Percentiles rank a stretch among this genome's conserved stretches.
Evolutionary conservation across 371 early-diverging fungal species (phyloP).

Genomic region (Actinomucor elegans): DNA sequence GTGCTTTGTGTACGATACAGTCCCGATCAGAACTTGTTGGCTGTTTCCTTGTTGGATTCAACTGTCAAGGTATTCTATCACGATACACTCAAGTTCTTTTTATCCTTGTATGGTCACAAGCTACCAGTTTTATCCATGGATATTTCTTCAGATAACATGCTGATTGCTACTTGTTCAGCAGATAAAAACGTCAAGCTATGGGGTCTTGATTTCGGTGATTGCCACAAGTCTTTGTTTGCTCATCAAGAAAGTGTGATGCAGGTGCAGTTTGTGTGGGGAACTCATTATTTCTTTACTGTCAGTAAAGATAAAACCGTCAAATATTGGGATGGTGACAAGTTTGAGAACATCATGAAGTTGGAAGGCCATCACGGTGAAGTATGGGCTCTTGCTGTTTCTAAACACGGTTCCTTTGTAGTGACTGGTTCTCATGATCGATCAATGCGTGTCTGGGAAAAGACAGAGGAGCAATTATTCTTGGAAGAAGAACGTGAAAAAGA

Average conservation of each 20-base stretch:
- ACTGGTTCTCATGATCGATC: conserved; percentile 91
- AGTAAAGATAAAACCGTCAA: conserved; percentile 89
- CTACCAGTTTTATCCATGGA: conserved; percentile 93
- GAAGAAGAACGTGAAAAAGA: conserved; percentile 97
- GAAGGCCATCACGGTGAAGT: conserved; percentile 92
- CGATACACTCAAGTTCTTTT: conserved; percentile 94
- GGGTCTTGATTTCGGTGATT: conserved; percentile 99
- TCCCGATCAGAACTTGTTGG: conserved; percentile 84
- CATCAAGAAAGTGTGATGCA: conserved; percentile 91
- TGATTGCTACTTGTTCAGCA: conserved; percentile 89
- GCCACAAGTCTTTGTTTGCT: conserved; percentile 91
- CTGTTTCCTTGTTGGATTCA: conserved; percentile 88
- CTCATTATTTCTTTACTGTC: conserved; percentile 92
- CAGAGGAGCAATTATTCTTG: conserved; percentile 92
- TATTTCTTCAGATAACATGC: conserved; percentile 88
- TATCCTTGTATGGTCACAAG: conserved; percentile 96
- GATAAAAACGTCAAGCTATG: conserved; percentile 97
- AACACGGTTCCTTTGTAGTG: conserved; percentile 83
- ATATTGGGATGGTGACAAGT: conserved; percentile 97
- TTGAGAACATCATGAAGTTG: conserved; percentile 91
- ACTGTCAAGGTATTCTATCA: conserved; percentile 96
- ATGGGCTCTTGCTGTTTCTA: conserved; percentile 88
- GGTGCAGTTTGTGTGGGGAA: conserved; percentile 87
- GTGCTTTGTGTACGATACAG: conserved; percentile 85
- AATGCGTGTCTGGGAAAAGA: conserved; percentile 91